Conservation (phyloP, 2,329 filamentous ascomycete genomes). For the Magnaporthiopsis rhizophila region DNA sequence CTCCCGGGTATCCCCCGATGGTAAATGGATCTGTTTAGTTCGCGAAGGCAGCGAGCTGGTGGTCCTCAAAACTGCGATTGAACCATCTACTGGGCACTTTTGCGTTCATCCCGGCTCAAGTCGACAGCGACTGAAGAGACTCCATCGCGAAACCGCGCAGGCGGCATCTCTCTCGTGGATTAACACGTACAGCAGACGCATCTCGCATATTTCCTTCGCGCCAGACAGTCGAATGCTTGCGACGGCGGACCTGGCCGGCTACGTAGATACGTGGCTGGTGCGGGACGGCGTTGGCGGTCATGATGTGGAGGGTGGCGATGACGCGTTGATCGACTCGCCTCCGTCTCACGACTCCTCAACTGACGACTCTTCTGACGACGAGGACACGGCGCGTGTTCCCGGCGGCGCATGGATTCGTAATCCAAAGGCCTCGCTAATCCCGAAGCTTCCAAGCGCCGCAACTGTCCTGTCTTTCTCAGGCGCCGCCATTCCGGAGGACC, state of each 20-base stretch:
- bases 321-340: constrained; percentile 17
- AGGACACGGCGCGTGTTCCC: constrained; percentile 23
- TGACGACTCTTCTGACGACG: constrained; percentile 18
- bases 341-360: constrained; percentile 21
- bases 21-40: constrained; percentile 59
- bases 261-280: constrained; percentile 79
- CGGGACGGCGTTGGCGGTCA: constrained; percentile 20
- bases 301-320: constrained; percentile 25
- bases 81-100: neutral
- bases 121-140: constrained; percentile 38
- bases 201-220: constrained; percentile 71
- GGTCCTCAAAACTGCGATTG: neutral
- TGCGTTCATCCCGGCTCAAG: constrained; percentile 26
- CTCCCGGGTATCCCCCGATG: constrained; percentile 62
- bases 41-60: constrained; percentile 52
- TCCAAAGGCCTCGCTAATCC: constrained; percentile 60
- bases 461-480: constrained; percentile 61
- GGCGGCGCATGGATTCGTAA: constrained; percentile 70
- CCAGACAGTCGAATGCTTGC: constrained; percentile 72
- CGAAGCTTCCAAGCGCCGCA: constrained; percentile 57
- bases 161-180: constrained; percentile 55
- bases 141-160: constrained; percentile 40
- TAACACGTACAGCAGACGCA: constrained; percentile 67
- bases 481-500: constrained; percentile 28
- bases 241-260: constrained; percentile 73